Conservation (phyloP, 805 yeast species). For the Cyberlindnera euphorbiae region DNA sequence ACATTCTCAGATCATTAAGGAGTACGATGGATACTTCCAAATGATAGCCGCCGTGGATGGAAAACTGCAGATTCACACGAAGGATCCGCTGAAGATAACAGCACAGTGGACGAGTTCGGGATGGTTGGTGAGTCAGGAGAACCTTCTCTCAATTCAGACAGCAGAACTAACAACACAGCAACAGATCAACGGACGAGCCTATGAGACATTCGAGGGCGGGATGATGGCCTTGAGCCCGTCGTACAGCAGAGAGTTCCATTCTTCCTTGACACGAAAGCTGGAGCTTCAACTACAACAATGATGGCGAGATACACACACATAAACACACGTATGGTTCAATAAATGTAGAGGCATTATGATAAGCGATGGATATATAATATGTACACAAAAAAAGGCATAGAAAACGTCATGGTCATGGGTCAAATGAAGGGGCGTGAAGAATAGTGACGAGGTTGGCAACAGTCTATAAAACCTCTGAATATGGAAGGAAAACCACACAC, state of each 20-base stretch:
- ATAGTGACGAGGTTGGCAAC: too few species aligned
- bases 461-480: too few species aligned
- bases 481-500: background rate
- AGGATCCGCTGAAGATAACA: background rate
- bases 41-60: background rate
- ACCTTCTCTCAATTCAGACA: too few species aligned
- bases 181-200: constrained; percentile 6
- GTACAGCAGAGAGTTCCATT: constrained; percentile 12
- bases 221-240: constrained; percentile 13
- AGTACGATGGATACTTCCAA: constrained; percentile 4
- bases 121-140: constrained; percentile 8
- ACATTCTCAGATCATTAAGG: constrained; percentile 4
- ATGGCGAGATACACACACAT: too few species aligned
- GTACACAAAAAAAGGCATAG: too few species aligned
- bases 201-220: constrained; percentile 28
- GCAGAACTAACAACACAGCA: too few species aligned
- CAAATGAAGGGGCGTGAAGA: background rate
- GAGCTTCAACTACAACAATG: too few species aligned
- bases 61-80: background rate
- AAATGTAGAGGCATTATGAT: too few species aligned
- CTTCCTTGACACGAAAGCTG: constrained; percentile 5
- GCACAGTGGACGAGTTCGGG: constrained; percentile 5
- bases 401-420: background rate
- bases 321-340: too few species aligned
- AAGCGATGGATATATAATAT: too few species aligned